Conservation (phyloP, 441 rosid species). For the Hura crepitans region DNA sequence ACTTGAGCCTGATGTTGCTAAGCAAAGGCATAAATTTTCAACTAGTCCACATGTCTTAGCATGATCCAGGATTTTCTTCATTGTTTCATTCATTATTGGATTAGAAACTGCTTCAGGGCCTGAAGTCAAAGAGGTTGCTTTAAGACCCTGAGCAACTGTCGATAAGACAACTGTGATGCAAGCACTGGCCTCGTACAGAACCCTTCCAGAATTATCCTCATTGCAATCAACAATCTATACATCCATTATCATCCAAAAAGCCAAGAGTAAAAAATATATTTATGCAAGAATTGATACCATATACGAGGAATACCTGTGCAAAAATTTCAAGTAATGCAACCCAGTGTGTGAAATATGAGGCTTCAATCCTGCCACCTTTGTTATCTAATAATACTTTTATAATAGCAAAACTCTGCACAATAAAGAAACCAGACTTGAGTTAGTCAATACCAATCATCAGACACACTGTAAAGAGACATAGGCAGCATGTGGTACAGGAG, state of each 20-base stretch:
- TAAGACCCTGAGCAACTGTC: slow-evolving; percentile 54
- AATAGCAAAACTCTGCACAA: slow-evolving; percentile 71
- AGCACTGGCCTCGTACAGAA: slow-evolving; percentile 63
- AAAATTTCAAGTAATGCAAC: slow-evolving; percentile 71
- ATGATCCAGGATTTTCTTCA: slow-evolving; percentile 65
- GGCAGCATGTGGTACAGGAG: not conserved
- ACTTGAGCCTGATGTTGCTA: slow-evolving; percentile 77
- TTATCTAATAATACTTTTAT: slow-evolving; percentile 51
- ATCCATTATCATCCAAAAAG: slow-evolving; percentile 24
- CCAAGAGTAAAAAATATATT: slow-evolving; percentile 14
- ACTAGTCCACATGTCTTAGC: slow-evolving; percentile 70
- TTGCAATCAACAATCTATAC: slow-evolving; percentile 58
- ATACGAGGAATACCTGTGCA: slow-evolving; percentile 54
- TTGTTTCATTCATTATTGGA: slow-evolving; percentile 38
- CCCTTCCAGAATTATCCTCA: slow-evolving; percentile 64
- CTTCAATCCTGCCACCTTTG: slow-evolving; percentile 39
- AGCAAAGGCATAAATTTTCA: slow-evolving; percentile 73
- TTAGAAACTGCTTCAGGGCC: slow-evolving; percentile 45
- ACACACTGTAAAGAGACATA: not conserved
- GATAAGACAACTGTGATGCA: slow-evolving; percentile 62
- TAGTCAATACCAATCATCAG: slow-evolving; percentile 4
- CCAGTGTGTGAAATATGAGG: slow-evolving; percentile 78
- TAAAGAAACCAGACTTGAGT: slow-evolving; percentile 13
- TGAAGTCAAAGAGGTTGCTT: slow-evolving; percentile 34
- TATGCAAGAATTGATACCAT: slow-evolving; percentile 5